phyloP scores from a whole-genome alignment of 169 alveolate genomes.

The Plasmodium ovale region DNA sequence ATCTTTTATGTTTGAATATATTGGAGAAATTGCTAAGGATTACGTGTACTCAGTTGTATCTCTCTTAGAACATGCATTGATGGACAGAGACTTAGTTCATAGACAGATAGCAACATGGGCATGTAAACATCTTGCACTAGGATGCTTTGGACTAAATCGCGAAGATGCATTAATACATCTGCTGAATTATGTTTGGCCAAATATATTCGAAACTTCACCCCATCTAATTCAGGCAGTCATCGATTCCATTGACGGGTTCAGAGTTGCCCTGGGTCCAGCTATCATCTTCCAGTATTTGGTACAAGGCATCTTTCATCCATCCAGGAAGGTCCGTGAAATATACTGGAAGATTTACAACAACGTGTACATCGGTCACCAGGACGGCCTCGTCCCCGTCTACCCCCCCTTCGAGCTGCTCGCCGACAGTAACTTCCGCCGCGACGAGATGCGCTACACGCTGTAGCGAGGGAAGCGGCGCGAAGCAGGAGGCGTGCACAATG shows the following conservation, averaged over 20 bases:
- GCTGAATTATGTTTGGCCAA: slow-evolving; percentile 99
- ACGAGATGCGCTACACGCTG: slow-evolving; percentile 39
- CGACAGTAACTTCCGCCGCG: slow-evolving; percentile 44
- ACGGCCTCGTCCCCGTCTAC: slow-evolving; percentile 95
- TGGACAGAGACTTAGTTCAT: slow-evolving; percentile 99
- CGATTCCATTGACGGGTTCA: slow-evolving; percentile 99
- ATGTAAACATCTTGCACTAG: slow-evolving; percentile 98
- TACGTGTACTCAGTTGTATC: slow-evolving; percentile 98
- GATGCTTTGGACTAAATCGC: slow-evolving; percentile 94
- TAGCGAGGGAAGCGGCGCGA: too few relatives aligned
- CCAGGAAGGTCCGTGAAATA: slow-evolving; percentile 97
- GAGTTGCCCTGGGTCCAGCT: slow-evolving; percentile 99
- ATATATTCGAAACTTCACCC: slow-evolving; percentile 99
- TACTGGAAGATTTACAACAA: slow-evolving; percentile 99
- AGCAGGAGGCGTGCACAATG: too few relatives aligned
- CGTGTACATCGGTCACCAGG: slow-evolving; percentile 99
- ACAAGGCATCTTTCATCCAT: slow-evolving; percentile 99
- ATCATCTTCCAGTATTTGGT: slow-evolving; percentile 94
- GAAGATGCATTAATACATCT: slow-evolving; percentile 98
- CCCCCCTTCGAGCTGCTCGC: slow-evolving; percentile 88
- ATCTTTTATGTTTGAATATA: slow-evolving; percentile 99
- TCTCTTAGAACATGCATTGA: slow-evolving; percentile 98
- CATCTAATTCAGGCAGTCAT: slow-evolving; percentile 96
- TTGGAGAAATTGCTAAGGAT: slow-evolving; percentile 94
- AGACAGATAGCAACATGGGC: slow-evolving; percentile 99